A percentile compares a stretch with the other conserved stretches of the same genome.
Evolutionary conservation across 805 yeast species (phyloP).

Genomic region (Brettanomyces bruxellensis): DNA sequence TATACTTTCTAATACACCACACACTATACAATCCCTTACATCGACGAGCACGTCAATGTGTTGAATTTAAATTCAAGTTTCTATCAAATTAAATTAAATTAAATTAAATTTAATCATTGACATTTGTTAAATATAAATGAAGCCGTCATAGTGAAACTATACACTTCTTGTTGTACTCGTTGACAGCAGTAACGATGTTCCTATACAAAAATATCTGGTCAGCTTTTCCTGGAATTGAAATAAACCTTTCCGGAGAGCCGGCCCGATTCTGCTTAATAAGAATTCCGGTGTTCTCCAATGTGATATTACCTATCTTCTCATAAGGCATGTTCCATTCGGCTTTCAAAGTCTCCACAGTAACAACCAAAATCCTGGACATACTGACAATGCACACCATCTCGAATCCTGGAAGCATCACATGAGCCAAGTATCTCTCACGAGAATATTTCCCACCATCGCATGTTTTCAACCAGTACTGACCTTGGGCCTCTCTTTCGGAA

Average conservation of each 20-base stretch:
- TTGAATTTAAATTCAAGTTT: too few relatives aligned
- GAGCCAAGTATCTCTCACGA: conserved; percentile 75
- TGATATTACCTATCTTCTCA: conserved; percentile 57
- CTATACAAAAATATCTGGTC: conserved; percentile 60
- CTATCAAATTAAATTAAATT: too few relatives aligned
- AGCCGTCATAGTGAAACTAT: conserved; percentile 17
- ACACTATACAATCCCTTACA: too few relatives aligned
- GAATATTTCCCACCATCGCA: conserved; percentile 73
- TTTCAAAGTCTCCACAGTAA: conserved; percentile 50
- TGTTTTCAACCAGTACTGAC: conserved; percentile 84
- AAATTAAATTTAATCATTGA: too few relatives aligned
- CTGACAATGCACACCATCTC: conserved; percentile 74
- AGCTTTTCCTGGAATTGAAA: conserved; percentile 65
- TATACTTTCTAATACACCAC: too few relatives aligned
- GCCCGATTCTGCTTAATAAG: conserved; percentile 43
- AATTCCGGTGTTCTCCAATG: conserved; percentile 74
- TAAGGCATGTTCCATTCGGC: conserved; percentile 67
- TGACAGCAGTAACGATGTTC: conserved; percentile 72
- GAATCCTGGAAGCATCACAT: conserved; percentile 72
- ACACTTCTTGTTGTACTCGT: conserved; percentile 55
- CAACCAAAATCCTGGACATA: conserved; percentile 56
- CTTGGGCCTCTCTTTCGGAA: conserved; percentile 79
- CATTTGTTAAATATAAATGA: too few relatives aligned
- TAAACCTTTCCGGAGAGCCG: conserved; percentile 40
- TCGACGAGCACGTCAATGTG: too few relatives aligned